Conservation (phyloP, 2,329 filamentous ascomycete species). For the Phialophora verrucosa region DNA sequence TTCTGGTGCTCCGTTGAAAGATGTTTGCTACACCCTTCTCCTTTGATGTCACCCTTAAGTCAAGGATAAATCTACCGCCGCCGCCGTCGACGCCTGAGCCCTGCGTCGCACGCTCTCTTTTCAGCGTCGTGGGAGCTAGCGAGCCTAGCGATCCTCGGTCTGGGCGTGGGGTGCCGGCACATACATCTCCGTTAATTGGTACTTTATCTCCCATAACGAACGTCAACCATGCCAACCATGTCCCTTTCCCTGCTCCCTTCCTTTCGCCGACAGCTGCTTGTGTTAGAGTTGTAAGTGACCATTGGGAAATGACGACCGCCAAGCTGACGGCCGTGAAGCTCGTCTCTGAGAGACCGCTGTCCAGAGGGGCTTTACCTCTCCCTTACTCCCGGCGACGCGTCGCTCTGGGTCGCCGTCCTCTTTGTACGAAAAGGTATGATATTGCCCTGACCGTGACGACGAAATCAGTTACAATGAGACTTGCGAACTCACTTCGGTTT, state of each 20-base stretch:
- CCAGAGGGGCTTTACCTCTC: conserved; percentile 87
- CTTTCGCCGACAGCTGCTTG: conserved; percentile 75
- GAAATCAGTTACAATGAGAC: background rate
- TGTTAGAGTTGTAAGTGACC: conserved; percentile 77
- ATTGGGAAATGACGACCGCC: conserved; percentile 15
- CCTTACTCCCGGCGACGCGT: conserved; percentile 78
- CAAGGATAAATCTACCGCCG: background rate
- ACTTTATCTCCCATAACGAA: conserved; percentile 19
- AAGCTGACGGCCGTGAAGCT: conserved; percentile 56
- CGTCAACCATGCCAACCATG: conserved; percentile 24
- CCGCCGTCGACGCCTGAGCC: background rate
- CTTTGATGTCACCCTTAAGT: background rate
- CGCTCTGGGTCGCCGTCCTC: conserved; percentile 86
- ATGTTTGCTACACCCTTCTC: too few relatives aligned
- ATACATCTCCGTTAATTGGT: conserved; percentile 5
- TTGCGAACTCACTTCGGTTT: conserved; percentile 13
- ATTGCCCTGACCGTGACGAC: conserved; percentile 8
- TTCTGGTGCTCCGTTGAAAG: background rate
- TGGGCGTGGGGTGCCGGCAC: conserved; percentile 19
- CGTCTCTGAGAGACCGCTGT: conserved; percentile 79
- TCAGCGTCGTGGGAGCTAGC: background rate
- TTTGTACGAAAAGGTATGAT: conserved; percentile 82
- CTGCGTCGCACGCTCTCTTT: background rate
- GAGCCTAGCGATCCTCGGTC: conserved; percentile 1
- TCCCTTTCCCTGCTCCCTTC: conserved; percentile 46